Percentiles rank a stretch among this genome's conserved stretches.
Conservation (phyloP, 176 grass and related monocot genomes). For the Leersia perrieri region DNA sequence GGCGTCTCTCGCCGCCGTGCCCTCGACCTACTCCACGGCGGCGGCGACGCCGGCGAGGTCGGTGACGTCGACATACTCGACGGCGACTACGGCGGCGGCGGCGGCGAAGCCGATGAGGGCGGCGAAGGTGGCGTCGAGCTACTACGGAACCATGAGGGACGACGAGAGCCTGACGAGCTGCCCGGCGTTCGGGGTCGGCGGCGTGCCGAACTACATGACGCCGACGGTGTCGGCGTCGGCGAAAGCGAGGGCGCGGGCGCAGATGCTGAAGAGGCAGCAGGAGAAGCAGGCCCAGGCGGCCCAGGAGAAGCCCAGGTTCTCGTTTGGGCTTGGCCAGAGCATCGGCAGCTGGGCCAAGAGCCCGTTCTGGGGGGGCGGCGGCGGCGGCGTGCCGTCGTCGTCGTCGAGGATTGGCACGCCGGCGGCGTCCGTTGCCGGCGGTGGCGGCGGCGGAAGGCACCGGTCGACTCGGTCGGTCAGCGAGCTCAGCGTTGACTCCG, state of each 20-base stretch:
- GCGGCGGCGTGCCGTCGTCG: background rate
- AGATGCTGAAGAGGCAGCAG: slow-evolving; percentile 6
- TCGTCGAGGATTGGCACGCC: slow-evolving; percentile 42
- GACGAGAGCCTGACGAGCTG: slow-evolving; percentile 94
- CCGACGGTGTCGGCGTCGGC: slow-evolving; percentile 83
- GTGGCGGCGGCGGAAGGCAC: slow-evolving; percentile 58
- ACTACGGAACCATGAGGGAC: slow-evolving; percentile 45
- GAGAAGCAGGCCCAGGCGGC: slow-evolving; percentile 34
- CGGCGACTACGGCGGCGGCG: background rate
- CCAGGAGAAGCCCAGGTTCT: slow-evolving; percentile 66
- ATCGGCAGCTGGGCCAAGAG: slow-evolving; percentile 61
- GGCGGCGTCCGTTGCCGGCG: slow-evolving; percentile 40
- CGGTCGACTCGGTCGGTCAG: slow-evolving; percentile 58
- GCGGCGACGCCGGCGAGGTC: slow-evolving; percentile 12
- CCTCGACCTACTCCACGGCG: slow-evolving; percentile 8
- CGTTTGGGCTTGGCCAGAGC: slow-evolving; percentile 63
- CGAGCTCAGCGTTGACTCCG: slow-evolving; percentile 77
- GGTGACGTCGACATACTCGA: slow-evolving; percentile 41
- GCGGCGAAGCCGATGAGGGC: slow-evolving; percentile 24
- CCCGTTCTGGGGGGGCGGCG: slow-evolving; percentile 55
- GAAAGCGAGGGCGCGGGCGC: slow-evolving; percentile 54
- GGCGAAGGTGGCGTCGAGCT: slow-evolving; percentile 3
- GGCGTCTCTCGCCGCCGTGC: background rate
- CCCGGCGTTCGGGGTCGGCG: slow-evolving; percentile 57
- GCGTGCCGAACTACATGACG: slow-evolving; percentile 91